A percentile compares a stretch with the other conserved stretches of the same genome.
phyloP scores from a whole-genome alignment of 371 early-diverging fungal genomes.

The Circinella minor region DNA sequence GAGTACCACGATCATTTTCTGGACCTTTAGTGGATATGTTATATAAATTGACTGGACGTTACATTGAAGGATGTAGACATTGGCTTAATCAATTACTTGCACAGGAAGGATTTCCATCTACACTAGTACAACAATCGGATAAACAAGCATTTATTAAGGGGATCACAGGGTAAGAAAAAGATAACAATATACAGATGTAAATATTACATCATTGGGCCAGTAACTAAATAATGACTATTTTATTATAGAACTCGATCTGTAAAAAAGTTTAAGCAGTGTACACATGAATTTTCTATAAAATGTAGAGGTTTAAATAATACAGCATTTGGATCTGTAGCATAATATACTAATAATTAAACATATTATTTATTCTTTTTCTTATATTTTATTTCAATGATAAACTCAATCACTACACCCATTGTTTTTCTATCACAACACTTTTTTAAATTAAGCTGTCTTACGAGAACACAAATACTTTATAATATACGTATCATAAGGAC shows the following conservation, averaged over 20 bases:
- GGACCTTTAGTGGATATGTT: constrained; percentile 65
- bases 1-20: constrained; percentile 72
- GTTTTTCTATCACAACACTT: too few relatives aligned
- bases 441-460: too few relatives aligned
- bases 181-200: not conserved
- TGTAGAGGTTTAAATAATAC: constrained; percentile 67
- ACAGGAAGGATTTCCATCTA: constrained; percentile 68
- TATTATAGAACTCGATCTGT: constrained; percentile 57
- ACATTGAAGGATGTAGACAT: constrained; percentile 51
- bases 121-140: constrained; percentile 50
- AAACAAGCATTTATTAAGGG: constrained; percentile 70
- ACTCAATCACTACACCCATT: too few relatives aligned
- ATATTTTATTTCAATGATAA: not conserved
- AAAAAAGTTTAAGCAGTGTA: constrained; percentile 60
- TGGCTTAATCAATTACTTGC: constrained; percentile 64
- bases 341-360: not conserved
- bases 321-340: constrained; percentile 17
- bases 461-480: too few relatives aligned
- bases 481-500: too few relatives aligned
- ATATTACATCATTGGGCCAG: not conserved
- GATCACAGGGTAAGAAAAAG: constrained; percentile 51
- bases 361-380: not conserved
- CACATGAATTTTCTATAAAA: constrained; percentile 62
- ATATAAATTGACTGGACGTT: constrained; percentile 63
- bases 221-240: not conserved